These are phyloP conservation scores for Alternaria atra DNA, from an alignment of 2,329 filamentous ascomycete species.

Conservation along the genomic window DNA sequence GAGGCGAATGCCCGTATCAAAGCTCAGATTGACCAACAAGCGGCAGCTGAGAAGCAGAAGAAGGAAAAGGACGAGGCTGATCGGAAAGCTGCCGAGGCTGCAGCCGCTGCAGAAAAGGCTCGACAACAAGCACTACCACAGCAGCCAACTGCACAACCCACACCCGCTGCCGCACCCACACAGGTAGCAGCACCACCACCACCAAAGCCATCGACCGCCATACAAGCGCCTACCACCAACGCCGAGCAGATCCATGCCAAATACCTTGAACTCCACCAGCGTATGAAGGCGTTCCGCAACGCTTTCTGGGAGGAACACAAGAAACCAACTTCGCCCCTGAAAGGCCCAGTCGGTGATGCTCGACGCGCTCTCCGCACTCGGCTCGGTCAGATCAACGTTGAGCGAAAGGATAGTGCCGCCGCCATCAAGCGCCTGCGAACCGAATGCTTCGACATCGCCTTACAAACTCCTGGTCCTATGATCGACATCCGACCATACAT, in stretches of 20 bases:
- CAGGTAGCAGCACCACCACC: constrained; percentile 3
- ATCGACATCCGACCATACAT: constrained; percentile 50
- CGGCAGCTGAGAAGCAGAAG: constrained; percentile 38
- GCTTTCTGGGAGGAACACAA: constrained; percentile 39
- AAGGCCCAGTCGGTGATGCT: constrained; percentile 41
- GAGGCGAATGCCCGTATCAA: constrained; percentile 44
- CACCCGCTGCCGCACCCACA: constrained; percentile 13
- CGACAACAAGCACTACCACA: constrained; percentile 26
- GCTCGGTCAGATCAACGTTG: constrained; percentile 48
- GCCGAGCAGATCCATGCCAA: constrained; percentile 44
- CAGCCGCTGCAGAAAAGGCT: constrained; percentile 37
- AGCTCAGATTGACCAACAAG: constrained; percentile 43
- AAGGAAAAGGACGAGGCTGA: constrained; percentile 43
- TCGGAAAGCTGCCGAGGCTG: constrained; percentile 40
- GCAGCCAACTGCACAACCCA: constrained; percentile 17
- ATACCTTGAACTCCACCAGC: constrained; percentile 48
- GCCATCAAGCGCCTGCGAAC: constrained; percentile 41
- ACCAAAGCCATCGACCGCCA: constrained; percentile 9
- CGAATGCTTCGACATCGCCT: constrained; percentile 38
- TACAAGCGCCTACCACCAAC: constrained; percentile 24
- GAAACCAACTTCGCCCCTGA: constrained; percentile 35
- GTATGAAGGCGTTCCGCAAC: constrained; percentile 50
- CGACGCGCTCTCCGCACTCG: constrained; percentile 42
- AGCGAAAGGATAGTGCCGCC: constrained; percentile 36
- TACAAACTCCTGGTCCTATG: constrained; percentile 37